These are phyloP conservation scores for Guyanaporus albipodus DNA, from an alignment of 768 basidiomycete species.

Conservation along the genomic window DNA sequence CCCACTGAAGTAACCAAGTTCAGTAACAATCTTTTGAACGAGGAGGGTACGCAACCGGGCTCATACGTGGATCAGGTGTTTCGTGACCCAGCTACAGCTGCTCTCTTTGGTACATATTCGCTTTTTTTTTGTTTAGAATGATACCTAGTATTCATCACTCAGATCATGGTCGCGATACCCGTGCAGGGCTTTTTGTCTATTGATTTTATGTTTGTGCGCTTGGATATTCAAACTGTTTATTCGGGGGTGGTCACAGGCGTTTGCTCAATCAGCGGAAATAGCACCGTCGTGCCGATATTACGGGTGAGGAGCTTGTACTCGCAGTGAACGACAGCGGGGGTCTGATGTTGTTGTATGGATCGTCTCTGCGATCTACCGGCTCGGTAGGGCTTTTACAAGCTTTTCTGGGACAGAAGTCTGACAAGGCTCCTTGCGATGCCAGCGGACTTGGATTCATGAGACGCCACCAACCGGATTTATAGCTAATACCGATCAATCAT, in stretches of 20 bases:
- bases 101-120: background rate
- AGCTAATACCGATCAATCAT: background rate
- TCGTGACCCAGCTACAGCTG: conserved; percentile 11
- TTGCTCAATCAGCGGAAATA: conserved; percentile 9
- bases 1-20: too few species aligned
- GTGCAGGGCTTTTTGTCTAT: conserved; percentile 7
- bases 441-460: conserved; percentile 3
- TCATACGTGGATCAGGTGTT: too few species aligned
- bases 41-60: too few species aligned
- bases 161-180: background rate
- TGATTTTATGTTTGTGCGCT: conserved; percentile 6
- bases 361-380: background rate
- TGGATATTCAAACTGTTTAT: background rate
- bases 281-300: conserved; percentile 1
- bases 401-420: background rate
- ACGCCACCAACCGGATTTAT: background rate
- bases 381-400: background rate
- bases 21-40: too few species aligned
- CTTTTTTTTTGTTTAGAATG: too few species aligned
- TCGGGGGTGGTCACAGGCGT: background rate
- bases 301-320: conserved; percentile 2
- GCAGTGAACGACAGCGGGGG: background rate
- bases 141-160: background rate
- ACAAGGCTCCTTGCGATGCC: background rate
- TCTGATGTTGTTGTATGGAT: background rate